Conservation (phyloP, 2,329 filamentous ascomycete genomes). For the Didymella sp. region DNA sequence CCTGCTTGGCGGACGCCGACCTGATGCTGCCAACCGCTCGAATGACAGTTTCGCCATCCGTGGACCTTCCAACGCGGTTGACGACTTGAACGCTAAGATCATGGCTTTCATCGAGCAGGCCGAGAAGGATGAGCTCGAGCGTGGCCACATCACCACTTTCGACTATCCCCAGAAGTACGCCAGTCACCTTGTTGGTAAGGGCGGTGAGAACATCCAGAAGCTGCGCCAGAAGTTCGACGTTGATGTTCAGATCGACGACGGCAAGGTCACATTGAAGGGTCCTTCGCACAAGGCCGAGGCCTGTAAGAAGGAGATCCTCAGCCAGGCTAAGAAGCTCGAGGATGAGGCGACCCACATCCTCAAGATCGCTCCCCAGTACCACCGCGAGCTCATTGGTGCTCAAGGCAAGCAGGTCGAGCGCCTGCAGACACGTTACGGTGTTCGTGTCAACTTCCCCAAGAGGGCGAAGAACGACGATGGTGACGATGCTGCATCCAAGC, state of each 20-base stretch:
- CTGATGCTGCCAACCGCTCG: conserved; percentile 61
- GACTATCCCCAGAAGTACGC: conserved; percentile 95
- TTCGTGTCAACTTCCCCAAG: conserved; percentile 95
- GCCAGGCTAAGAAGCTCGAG: conserved; percentile 80
- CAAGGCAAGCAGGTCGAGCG: conserved; percentile 88
- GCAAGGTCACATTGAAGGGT: conserved; percentile 93
- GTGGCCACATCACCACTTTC: conserved; percentile 83
- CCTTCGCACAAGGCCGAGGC: conserved; percentile 93
- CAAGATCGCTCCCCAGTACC: conserved; percentile 92
- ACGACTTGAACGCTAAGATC: conserved; percentile 75
- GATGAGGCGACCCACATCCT: conserved; percentile 88
- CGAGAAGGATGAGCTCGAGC: conserved; percentile 91
- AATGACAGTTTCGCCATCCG: conserved; percentile 70
- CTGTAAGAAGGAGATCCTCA: conserved; percentile 81
- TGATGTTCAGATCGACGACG: conserved; percentile 88
- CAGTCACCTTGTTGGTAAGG: conserved; percentile 77
- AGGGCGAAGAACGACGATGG: conserved; percentile 72
- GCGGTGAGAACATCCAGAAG: conserved; percentile 72
- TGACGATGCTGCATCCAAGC: conserved; percentile 67
- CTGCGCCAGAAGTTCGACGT: conserved; percentile 74
- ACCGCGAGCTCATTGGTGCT: conserved; percentile 90
- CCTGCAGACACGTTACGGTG: conserved; percentile 89
- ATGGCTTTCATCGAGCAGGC: conserved; percentile 83
- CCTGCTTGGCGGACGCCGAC: conserved; percentile 55
- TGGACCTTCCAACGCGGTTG: conserved; percentile 76